Evolutionary conservation across 257 asterid genomes (phyloP).

Genomic region (Striga asiatica): DNA sequence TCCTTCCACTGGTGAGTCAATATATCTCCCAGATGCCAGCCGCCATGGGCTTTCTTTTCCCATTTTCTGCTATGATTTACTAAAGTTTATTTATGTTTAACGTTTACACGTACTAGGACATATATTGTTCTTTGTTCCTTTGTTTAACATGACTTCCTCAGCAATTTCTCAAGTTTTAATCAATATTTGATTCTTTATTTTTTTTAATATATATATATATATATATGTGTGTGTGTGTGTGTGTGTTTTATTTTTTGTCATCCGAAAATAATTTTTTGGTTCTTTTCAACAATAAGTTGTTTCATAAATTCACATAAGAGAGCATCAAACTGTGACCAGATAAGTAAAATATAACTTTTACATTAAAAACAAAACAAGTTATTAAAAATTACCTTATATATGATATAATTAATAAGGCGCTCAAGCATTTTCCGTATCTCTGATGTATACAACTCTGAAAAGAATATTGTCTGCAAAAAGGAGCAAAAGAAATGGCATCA

Average conservation of each 20-base stretch:
- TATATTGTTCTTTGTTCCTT: too few species aligned
- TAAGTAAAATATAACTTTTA: not conserved
- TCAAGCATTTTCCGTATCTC: conserved; percentile 68
- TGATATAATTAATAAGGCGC: conserved; percentile 63
- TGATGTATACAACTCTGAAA: conserved; percentile 58
- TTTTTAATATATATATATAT: too few species aligned
- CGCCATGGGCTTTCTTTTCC: not conserved
- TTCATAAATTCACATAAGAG: not conserved
- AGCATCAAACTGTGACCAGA: not conserved
- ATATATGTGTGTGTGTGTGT: too few species aligned
- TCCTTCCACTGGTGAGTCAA: not conserved
- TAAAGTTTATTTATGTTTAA: not conserved
- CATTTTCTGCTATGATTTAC: not conserved
- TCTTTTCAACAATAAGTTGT: too few species aligned
- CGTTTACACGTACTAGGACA: too few species aligned
- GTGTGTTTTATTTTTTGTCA: too few species aligned
- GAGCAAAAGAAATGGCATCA: conserved; percentile 10
- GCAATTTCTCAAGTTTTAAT: too few species aligned
- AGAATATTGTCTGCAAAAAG: conserved; percentile 61
- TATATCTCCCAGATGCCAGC: not conserved
- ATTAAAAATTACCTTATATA: conserved; percentile 50
- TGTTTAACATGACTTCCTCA: too few species aligned
- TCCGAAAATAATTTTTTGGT: too few species aligned
- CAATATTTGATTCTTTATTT: too few species aligned
- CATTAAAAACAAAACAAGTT: not conserved